Evolutionary conservation across 1,284 basidiomycete species (phyloP).

Genomic region (Pseudozyma hubeiensis): DNA sequence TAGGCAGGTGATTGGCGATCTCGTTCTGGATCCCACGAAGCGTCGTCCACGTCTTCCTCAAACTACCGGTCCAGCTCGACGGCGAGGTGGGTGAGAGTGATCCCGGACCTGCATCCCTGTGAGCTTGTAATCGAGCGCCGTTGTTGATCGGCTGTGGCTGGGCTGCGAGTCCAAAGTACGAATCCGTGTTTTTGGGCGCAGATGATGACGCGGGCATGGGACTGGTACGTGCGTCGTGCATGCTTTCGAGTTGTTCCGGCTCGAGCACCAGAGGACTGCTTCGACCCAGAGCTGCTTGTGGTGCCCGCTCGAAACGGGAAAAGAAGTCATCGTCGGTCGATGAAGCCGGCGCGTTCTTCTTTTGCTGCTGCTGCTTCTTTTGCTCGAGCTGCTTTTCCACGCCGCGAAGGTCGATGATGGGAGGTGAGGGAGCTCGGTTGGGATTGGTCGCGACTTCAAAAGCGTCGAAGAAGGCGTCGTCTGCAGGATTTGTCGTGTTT

Average conservation of each 20-base stretch:
- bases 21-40: conserved; percentile 47
- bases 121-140: neutral
- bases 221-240: conserved; percentile 52
- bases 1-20: conserved; percentile 49
- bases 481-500: conserved; percentile 31
- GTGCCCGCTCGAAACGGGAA: conserved; percentile 48
- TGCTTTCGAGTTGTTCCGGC: conserved; percentile 53
- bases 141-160: conserved; percentile 33
- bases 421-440: conserved; percentile 50
- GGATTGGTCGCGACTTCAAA: conserved; percentile 45
- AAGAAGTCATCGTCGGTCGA: conserved; percentile 53
- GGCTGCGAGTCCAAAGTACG: conserved; percentile 35
- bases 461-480: conserved; percentile 54
- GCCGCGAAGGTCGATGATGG: conserved; percentile 63
- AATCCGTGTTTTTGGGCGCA: conserved; percentile 16
- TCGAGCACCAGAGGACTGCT: conserved; percentile 41
- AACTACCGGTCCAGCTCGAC: conserved; percentile 51
- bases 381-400: conserved; percentile 59
- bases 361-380: conserved; percentile 29
- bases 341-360: neutral
- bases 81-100: conserved; percentile 29
- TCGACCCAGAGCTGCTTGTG: conserved; percentile 34
- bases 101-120: conserved; percentile 3
- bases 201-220: conserved; percentile 30
- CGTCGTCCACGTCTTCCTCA: conserved; percentile 55